These are phyloP conservation scores for Sisymbrium altissimum DNA, from an alignment of 345 rosid genomes.

Conservation along the genomic window DNA sequence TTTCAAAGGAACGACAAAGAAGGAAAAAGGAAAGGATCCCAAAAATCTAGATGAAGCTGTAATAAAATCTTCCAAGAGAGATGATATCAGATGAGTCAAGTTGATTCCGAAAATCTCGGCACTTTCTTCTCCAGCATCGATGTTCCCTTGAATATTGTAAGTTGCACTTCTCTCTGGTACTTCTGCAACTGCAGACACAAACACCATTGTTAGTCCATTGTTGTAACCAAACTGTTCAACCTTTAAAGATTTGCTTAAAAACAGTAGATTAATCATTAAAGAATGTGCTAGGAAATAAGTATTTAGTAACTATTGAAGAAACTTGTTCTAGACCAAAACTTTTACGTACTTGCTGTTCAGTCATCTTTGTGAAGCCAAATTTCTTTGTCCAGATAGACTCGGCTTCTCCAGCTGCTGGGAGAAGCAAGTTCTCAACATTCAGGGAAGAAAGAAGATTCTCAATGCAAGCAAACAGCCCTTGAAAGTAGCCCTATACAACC, in stretches of 20 bases:
- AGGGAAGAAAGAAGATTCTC: constrained; percentile 62
- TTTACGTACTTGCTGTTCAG: constrained; percentile 55
- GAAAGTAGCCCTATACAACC: constrained; percentile 68
- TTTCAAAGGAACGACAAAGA: background rate
- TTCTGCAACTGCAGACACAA: constrained; percentile 45
- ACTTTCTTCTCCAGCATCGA: constrained; percentile 80
- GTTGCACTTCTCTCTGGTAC: constrained; percentile 61
- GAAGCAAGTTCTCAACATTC: constrained; percentile 70
- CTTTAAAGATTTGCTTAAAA: background rate
- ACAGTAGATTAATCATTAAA: background rate
- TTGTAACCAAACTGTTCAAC: background rate
- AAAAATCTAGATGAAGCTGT: constrained; percentile 2
- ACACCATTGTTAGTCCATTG: background rate
- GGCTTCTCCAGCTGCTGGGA: constrained; percentile 92
- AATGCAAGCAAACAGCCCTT: constrained; percentile 68
- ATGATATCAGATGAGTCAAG: constrained; percentile 1
- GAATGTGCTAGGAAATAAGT: background rate
- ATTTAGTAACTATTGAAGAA: background rate
- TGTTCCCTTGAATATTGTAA: constrained; percentile 80
- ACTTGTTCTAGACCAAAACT: background rate
- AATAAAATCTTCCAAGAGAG: background rate
- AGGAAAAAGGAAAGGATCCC: background rate
- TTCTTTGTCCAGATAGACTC: constrained; percentile 82
- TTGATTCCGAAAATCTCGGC: constrained; percentile 24
- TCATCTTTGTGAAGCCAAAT: constrained; percentile 73